phyloP scores from a whole-genome alignment of 352 stramenopile species.

The Globisporangium acanthophoron region DNA sequence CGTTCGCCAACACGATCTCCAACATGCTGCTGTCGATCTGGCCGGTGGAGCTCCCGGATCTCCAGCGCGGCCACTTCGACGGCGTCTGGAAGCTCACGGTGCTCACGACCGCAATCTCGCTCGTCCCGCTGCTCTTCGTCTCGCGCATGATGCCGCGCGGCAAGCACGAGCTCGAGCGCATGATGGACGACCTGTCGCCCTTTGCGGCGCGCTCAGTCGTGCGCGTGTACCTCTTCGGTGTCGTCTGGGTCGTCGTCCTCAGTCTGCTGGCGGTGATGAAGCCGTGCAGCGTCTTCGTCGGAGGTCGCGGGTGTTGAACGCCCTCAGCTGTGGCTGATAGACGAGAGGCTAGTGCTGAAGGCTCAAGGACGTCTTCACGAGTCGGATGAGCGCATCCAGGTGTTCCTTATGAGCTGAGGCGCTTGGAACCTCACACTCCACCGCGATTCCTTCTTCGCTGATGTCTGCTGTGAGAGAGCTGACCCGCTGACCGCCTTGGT shows the following conservation, averaged over 20 bases:
- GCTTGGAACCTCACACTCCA: background rate
- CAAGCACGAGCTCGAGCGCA: conserved; percentile 35
- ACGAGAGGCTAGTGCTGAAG: background rate
- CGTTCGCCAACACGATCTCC: conserved; percentile 64
- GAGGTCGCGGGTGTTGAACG: conserved; percentile 42
- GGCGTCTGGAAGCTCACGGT: conserved; percentile 80
- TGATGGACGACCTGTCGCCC: conserved; percentile 45
- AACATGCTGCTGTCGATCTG: conserved; percentile 74
- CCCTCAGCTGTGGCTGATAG: no score
- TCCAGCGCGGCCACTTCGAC: conserved; percentile 41
- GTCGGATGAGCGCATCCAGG: conserved; percentile 44
- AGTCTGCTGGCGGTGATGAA: conserved; percentile 61
- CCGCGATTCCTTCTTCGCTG: no score
- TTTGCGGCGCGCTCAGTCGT: conserved; percentile 27
- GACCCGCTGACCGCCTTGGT: no score
- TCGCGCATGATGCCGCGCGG: conserved; percentile 46
- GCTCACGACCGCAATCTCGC: conserved; percentile 48
- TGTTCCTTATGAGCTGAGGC: conserved; percentile 31
- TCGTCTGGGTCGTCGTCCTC: conserved; percentile 56
- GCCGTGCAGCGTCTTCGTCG: conserved; percentile 61
- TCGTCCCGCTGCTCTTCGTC: conserved; percentile 50
- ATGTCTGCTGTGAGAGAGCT: background rate
- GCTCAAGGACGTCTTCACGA: conserved; percentile 34
- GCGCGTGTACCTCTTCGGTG: conserved; percentile 43
- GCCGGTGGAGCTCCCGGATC: conserved; percentile 62